Conservation (phyloP, 2,329 filamentous ascomycete species). For the Fusarium scirpi region DNA sequence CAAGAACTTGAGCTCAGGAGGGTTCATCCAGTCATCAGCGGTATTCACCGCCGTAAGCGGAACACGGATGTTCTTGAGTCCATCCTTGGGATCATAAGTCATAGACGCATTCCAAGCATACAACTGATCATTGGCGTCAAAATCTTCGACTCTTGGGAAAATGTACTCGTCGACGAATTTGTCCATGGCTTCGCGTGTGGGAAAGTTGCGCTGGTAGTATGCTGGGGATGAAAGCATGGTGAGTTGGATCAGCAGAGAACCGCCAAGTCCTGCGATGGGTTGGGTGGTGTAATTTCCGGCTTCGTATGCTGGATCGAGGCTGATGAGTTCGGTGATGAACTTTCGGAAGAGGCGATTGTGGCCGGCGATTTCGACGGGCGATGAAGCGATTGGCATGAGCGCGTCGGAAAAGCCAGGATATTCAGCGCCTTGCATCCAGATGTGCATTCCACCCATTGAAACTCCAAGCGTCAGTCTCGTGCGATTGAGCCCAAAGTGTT, state of each 20-base stretch:
- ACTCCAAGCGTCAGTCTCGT: constrained; percentile 18
- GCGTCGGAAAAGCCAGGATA: constrained; percentile 12
- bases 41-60: constrained; percentile 30
- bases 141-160: background rate
- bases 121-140: constrained; percentile 26
- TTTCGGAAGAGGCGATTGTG: constrained; percentile 26
- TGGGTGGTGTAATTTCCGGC: constrained; percentile 9
- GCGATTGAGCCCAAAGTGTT: constrained; percentile 19
- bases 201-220: constrained; percentile 17
- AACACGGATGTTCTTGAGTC: constrained; percentile 7
- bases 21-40: constrained; percentile 32
- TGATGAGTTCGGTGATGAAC: constrained; percentile 30
- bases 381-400: constrained; percentile 24
- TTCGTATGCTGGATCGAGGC: constrained; percentile 20
- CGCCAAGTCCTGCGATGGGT: constrained; percentile 2
- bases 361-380: constrained; percentile 15
- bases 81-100: constrained; percentile 3
- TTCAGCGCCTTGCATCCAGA: constrained; percentile 20
- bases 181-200: constrained; percentile 16
- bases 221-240: constrained; percentile 21
- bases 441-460: constrained; percentile 33
- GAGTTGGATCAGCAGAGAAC: constrained; percentile 17
- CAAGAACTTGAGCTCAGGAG: constrained; percentile 10
- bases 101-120: constrained; percentile 30
- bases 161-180: constrained; percentile 3